These are phyloP conservation scores for Ophiostoma pallidulum DNA, from an alignment of 2,329 filamentous ascomycete genomes.

Conservation along the genomic window DNA sequence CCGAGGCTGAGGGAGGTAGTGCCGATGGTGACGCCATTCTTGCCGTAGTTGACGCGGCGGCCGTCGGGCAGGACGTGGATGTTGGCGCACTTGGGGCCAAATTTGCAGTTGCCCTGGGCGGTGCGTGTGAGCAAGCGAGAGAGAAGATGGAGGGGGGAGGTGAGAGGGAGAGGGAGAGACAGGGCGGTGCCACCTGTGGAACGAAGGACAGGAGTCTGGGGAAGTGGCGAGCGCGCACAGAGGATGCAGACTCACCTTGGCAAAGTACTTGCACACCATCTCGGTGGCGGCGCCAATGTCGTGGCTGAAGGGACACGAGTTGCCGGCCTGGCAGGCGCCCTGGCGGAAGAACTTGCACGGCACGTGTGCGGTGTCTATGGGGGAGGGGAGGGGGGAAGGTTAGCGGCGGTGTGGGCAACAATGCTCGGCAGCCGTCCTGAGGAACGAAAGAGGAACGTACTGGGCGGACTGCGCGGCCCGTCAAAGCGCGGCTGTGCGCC, in stretches of 20 bases:
- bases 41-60: constrained; percentile 74
- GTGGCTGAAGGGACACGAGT: constrained; percentile 93
- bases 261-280: constrained; percentile 96
- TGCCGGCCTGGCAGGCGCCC: constrained; percentile 90
- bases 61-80: constrained; percentile 93
- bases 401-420: neutral
- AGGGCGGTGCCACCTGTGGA: neutral
- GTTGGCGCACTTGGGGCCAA: constrained; percentile 94
- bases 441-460: constrained; percentile 33
- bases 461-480: constrained; percentile 53
- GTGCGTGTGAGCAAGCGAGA: too few relatives aligned
- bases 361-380: constrained; percentile 82
- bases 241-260: constrained; percentile 58
- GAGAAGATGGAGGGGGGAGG: too few relatives aligned
- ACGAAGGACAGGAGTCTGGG: neutral
- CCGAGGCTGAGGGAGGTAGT: constrained; percentile 48
- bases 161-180: neutral
- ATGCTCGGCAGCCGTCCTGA: too few relatives aligned
- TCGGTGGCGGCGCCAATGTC: constrained; percentile 77
- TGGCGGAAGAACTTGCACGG: constrained; percentile 99
- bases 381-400: neutral
- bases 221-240: neutral
- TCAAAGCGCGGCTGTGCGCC: constrained; percentile 39
- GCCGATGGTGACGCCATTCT: constrained; percentile 57
- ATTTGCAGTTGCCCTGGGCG: constrained; percentile 99